Conservation (phyloP, 2,329 filamentous ascomycete genomes). For the Zymoseptoria brevis region DNA sequence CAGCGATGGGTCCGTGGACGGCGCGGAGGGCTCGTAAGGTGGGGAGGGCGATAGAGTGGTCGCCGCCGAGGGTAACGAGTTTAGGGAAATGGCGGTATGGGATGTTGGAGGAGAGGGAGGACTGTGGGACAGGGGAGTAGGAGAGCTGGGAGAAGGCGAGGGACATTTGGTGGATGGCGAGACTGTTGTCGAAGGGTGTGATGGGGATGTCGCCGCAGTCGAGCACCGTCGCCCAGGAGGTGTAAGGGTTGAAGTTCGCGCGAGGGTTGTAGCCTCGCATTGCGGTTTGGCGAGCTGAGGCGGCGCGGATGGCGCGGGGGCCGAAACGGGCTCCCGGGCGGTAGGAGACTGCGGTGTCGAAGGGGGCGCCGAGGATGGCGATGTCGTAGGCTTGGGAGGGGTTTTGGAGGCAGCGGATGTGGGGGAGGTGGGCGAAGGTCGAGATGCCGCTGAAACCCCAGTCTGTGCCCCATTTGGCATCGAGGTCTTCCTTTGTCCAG, state of each 20-base stretch:
- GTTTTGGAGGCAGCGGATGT: conserved; percentile 41
- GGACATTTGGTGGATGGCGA: conserved; percentile 78
- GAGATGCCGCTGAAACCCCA: conserved; percentile 31
- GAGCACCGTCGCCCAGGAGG: conserved; percentile 48
- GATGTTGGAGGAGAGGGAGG: conserved; percentile 31
- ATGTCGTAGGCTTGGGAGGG: conserved; percentile 40
- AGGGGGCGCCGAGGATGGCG: conserved; percentile 42
- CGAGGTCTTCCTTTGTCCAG: conserved; percentile 22
- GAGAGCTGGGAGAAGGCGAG: conserved; percentile 67
- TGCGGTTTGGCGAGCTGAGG: conserved; percentile 70
- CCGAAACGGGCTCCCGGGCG: conserved; percentile 60
- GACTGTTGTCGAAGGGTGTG: conserved; percentile 74
- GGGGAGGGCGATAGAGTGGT: conserved; percentile 44
- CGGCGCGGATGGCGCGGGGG: conserved; percentile 76
- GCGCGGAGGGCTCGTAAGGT: conserved; percentile 43
- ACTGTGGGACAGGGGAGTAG: conserved; percentile 31
- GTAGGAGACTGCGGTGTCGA: conserved; percentile 44
- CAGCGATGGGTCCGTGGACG: conserved; percentile 39
- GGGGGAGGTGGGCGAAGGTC: conserved; percentile 39
- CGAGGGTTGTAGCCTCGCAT: conserved; percentile 77
- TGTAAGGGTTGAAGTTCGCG: conserved; percentile 75
- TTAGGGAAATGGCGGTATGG: conserved; percentile 39
- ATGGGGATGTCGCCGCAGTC: conserved; percentile 86
- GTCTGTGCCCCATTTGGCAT: conserved; percentile 25
- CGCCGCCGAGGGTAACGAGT: conserved; percentile 42